Evolutionary conservation across 257 asterid genomes (phyloP).

Genomic region (Gardenia jasminoides): DNA sequence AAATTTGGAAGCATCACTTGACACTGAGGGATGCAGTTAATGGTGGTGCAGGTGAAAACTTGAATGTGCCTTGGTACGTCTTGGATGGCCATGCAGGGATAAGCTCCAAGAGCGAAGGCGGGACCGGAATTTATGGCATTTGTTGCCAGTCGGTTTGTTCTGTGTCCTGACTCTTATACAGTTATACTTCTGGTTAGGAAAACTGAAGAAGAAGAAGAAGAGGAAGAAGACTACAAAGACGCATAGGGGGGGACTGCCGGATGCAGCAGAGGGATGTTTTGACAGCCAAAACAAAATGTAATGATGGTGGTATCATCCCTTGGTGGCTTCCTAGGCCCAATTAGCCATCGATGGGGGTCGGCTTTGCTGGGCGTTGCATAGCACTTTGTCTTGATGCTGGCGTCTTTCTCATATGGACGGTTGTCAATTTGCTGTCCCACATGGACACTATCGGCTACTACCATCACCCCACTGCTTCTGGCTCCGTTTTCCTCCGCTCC

Average conservation of each 20-base stretch:
- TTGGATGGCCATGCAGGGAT: neutral
- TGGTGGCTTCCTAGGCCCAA: conserved; percentile 1
- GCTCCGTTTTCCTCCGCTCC: too few species aligned
- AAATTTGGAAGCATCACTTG: neutral
- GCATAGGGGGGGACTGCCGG: neutral
- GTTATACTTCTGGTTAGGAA: neutral
- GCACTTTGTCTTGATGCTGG: conserved; percentile 11
- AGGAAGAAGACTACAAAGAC: neutral
- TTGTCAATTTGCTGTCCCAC: conserved; percentile 2
- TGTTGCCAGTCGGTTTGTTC: neutral
- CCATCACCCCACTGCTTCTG: neutral
- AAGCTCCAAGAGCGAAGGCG: neutral
- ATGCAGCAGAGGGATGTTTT: neutral
- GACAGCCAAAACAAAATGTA: neutral
- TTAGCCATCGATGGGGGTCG: neutral
- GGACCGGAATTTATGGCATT: conserved; percentile 4
- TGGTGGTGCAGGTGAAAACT: neutral
- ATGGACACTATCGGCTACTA: neutral
- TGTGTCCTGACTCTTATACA: neutral
- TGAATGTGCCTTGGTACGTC: neutral
- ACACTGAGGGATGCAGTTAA: neutral
- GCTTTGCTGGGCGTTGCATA: neutral
- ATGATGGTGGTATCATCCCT: neutral
- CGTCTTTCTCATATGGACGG: conserved; percentile 6
- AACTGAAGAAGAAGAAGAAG: neutral